Evolutionary conservation across 805 yeast genomes (phyloP).

Genomic region (Citeromyces nyonsensis): DNA sequence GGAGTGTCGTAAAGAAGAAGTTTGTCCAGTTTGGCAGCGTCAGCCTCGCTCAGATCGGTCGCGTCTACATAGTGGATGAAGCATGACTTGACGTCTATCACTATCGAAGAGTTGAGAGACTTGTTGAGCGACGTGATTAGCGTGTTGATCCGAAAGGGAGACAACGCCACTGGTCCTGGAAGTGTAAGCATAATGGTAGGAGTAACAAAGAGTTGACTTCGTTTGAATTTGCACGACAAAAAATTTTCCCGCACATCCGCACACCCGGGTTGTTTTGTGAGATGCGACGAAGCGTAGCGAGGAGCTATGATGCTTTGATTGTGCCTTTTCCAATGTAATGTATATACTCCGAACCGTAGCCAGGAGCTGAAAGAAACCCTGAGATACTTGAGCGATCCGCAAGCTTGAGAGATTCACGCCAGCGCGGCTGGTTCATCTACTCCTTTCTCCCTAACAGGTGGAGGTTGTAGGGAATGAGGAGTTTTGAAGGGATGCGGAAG

Average conservation of each 20-base stretch:
- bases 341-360: no score
- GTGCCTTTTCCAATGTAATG: no score
- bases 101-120: conserved; percentile 50
- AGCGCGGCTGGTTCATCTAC: no score
- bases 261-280: not conserved
- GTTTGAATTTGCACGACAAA: not conserved
- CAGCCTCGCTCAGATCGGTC: conserved; percentile 20
- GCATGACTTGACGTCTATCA: conserved; percentile 56
- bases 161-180: conserved; percentile 85
- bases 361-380: no score
- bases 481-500: no score
- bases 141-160: conserved; percentile 69
- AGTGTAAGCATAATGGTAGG: conserved; percentile 24
- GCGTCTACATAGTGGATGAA: conserved; percentile 72
- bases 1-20: conserved; percentile 65
- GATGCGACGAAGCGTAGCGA: not conserved
- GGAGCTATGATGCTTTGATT: no score
- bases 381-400: no score
- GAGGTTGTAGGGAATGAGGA: no score
- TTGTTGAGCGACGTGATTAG: conserved; percentile 60
- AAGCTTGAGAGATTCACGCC: no score
- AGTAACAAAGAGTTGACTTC: not conserved
- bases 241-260: not conserved
- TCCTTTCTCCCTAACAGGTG: no score
- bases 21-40: conserved; percentile 32